Evolutionary conservation across 331 rosid genomes (phyloP).

Genomic region (Spiraea crenata): DNA sequence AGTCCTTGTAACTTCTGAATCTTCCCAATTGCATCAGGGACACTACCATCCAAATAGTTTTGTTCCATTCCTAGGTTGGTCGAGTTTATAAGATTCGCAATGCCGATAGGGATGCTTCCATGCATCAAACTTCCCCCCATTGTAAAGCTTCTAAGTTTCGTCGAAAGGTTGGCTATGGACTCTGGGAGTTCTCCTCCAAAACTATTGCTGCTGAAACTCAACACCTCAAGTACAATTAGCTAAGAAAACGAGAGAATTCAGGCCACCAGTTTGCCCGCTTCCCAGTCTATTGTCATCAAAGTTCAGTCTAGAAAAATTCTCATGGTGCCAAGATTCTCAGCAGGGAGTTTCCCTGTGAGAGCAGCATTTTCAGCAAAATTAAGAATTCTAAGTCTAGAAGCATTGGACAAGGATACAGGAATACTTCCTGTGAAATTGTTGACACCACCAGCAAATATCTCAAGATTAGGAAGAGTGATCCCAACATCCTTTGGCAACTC

Average conservation of each 20-base stretch:
- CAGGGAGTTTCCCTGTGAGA: slow-evolving; percentile 37
- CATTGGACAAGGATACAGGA: slow-evolving; percentile 47
- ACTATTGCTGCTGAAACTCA: neutral
- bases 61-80: slow-evolving; percentile 4
- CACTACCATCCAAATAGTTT: neutral
- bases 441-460: slow-evolving; percentile 32
- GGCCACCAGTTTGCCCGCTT: neutral
- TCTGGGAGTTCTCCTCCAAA: neutral
- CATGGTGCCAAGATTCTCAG: slow-evolving; percentile 36
- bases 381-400: slow-evolving; percentile 34
- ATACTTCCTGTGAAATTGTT: slow-evolving; percentile 40
- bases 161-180: neutral
- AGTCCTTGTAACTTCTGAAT: neutral
- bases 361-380: slow-evolving; percentile 39
- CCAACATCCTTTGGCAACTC: slow-evolving; percentile 37
- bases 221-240: neutral
- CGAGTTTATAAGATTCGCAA: neutral
- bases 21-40: neutral
- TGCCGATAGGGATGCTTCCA: neutral
- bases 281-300: slow-evolving; percentile 4
- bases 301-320: slow-evolving; percentile 5
- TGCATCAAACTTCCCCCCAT: slow-evolving; percentile 3
- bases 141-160: neutral
- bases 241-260: neutral
- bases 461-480: slow-evolving; percentile 35